Evolutionary conservation across 2,329 filamentous ascomycete genomes (phyloP), one percentile per base, ranked within the genome.

Genomic region (Microthyrium microscopicum): DNA sequence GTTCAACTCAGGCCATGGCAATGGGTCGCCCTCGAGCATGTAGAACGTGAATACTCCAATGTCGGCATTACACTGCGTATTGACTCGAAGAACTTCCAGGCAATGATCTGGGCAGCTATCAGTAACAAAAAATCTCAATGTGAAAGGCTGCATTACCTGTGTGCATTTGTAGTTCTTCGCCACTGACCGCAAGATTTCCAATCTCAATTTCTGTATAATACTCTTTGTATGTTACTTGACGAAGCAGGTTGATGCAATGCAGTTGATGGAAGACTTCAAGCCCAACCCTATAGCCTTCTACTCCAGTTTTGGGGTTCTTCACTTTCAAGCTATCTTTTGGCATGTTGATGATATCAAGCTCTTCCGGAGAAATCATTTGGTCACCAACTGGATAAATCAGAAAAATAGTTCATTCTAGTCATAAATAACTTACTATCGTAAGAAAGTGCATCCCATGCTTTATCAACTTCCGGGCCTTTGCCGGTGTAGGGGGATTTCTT

Each of bases 181-280:
- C 20, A 16, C 31, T 24, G 26, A 6, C 12, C 4, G 20, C 31
- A 13, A 33, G 15, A 7, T 28, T 21, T 5, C 31, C 31, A 8
- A n/a, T n/a, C n/a, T 19, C 22, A 8, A 33, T 11, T 11, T 26
- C 20, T 17, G 11, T 8, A n/a, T 33, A 33, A 26, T 33, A 24
- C n/a, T 33, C 20, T 17, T 17, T 24, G 21, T 28, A 33, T 4
- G 31, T 33, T 15, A 33, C 31, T 33, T 21, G 19, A 17, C 31
- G 5, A 8, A 28, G 22, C 20, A 65, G 43, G 43, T 66, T 66
- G 24, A 66, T 50, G 46, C 62, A 66, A 44, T 65, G 62, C 21
- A 68, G 53, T 42, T 65, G 65, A 47, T 71, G 67, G 49, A 71
- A 70, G 0, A 69, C 66, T 43, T 71, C 66, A 3, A 71, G 51